Evolutionary conservation across 441 rosid species (phyloP), one percentile per base, ranked within the genome.

Genomic region (Croton laevigatus): DNA sequence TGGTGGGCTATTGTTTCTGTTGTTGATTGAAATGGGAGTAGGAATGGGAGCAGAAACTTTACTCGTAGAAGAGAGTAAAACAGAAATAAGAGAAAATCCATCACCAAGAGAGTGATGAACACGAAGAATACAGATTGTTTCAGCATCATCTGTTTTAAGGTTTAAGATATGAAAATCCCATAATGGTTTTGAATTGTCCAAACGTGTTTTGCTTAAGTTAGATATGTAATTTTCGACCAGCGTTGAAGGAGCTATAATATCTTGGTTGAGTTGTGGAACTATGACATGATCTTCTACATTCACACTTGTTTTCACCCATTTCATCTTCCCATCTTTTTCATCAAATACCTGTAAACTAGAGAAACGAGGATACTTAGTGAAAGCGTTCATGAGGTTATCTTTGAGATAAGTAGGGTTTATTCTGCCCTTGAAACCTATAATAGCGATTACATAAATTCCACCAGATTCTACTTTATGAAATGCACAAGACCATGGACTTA

Each of bases 151-250:
- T n/a, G 27, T 8, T 3, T 7, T 58, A 8, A 37, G 4, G 9
- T 61, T 37, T 17, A 60, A 46, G 45, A 60, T 8, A 37, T 60
- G 64, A 6, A 60, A 7, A 13, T 60, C 64, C 64, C 64, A 60
- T 3, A 60, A 16, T 3, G 64, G 64, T 12, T 16, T 60, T 7
- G 64, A 60, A 6, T 0, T 60, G 46, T n/a, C 17, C 23, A 60
- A 36, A 1, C 20, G 2, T 2, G 8, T 37, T 37, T 60, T 37
- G 64, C 45, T 36, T 16, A 60, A 20, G 1, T 60, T 60, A 5
- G 45, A 60, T 10, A 37, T 1, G 13, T 60, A 37, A 37, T 60
- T 20, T 37, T 60, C 64, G 6, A 60, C 0, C 7, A 60, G 17
- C 13, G 14, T 37, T 1, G 37, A 1, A 5, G 64, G 12, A 1